Conservation (phyloP, 2,329 filamentous ascomycete genomes). For the Hirsutella minnesotensis region DNA sequence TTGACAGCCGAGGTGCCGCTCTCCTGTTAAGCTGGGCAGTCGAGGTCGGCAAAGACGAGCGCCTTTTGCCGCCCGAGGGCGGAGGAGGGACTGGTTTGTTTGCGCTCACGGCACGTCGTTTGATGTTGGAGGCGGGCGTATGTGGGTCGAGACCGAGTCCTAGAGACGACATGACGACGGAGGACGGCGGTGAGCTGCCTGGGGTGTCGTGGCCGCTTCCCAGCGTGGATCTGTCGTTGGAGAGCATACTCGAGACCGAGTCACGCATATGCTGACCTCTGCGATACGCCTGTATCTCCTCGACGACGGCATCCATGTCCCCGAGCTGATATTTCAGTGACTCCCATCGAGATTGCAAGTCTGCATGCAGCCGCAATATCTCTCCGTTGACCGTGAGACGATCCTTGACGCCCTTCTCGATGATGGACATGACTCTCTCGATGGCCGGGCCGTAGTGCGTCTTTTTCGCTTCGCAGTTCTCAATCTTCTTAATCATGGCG, state of each 20-base stretch:
- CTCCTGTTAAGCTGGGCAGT: slow-evolving; percentile 28
- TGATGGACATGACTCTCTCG: slow-evolving; percentile 80
- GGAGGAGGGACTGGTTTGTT: slow-evolving; percentile 34
- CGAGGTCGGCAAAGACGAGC: slow-evolving; percentile 36
- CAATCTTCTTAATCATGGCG: slow-evolving; percentile 67
- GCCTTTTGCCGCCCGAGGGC: slow-evolving; percentile 31
- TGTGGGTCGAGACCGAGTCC: slow-evolving; percentile 38
- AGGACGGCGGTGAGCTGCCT: slow-evolving; percentile 53
- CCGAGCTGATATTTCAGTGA: slow-evolving; percentile 64
- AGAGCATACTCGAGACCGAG: slow-evolving; percentile 85
- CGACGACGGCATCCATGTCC: slow-evolving; percentile 63
- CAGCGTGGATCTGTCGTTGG: slow-evolving; percentile 62
- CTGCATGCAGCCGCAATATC: slow-evolving; percentile 73
- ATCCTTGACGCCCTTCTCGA: slow-evolving; percentile 90
- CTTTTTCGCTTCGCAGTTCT: slow-evolving; percentile 91
- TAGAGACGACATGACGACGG: slow-evolving; percentile 46
- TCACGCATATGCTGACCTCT: slow-evolving; percentile 71
- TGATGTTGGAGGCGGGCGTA: slow-evolving; percentile 31
- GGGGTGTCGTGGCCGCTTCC: slow-evolving; percentile 61
- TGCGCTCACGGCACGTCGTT: slow-evolving; percentile 35
- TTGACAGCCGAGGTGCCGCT: slow-evolving; percentile 32
- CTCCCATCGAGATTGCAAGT: slow-evolving; percentile 76
- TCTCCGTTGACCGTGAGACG: slow-evolving; percentile 95
- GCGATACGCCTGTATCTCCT: slow-evolving; percentile 54
- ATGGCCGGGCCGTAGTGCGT: slow-evolving; percentile 89